A percentile compares a stretch with the other conserved stretches of the same genome.
Conservation (phyloP, 73 alveolate species). For the Stentor roeselii region DNA sequence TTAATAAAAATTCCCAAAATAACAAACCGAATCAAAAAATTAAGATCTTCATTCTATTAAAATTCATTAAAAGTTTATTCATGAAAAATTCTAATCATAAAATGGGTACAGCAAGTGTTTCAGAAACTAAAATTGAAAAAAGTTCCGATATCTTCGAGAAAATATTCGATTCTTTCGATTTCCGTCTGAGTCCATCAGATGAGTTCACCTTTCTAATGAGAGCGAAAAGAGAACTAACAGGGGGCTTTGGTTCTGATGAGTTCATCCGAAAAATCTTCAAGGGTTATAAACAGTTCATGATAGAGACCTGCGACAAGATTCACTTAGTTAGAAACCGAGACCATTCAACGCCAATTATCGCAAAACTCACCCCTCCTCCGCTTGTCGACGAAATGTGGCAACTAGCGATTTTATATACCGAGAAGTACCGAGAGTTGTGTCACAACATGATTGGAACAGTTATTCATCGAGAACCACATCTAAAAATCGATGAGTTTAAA, state of each 20-base stretch:
- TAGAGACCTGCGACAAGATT: not conserved
- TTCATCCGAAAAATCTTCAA: not conserved
- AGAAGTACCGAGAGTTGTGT: not conserved
- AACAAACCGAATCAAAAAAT: too few relatives aligned
- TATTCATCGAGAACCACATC: not conserved
- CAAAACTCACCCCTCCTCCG: not conserved
- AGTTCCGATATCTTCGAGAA: too few relatives aligned
- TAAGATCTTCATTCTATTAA: too few relatives aligned
- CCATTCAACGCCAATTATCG: not conserved
- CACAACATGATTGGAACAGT: not conserved
- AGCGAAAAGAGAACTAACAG: not conserved
- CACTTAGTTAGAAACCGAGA: not conserved
- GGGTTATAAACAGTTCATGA: not conserved
- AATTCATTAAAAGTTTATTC: too few relatives aligned
- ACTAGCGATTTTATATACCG: not conserved
- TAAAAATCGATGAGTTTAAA: too few relatives aligned
- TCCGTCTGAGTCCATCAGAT: not conserved
- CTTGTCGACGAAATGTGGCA: not conserved
- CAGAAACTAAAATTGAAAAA: too few relatives aligned
- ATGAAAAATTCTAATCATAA: too few relatives aligned
- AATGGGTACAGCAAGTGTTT: too few relatives aligned
- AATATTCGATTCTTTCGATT: not conserved
- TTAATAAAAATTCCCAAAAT: too few relatives aligned
- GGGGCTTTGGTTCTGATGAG: not conserved
- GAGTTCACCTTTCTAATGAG: not conserved